Evolutionary conservation across 495 filamentous ascomycete genomes (phyloP).

Genomic region (Aspergillus steynii): DNA sequence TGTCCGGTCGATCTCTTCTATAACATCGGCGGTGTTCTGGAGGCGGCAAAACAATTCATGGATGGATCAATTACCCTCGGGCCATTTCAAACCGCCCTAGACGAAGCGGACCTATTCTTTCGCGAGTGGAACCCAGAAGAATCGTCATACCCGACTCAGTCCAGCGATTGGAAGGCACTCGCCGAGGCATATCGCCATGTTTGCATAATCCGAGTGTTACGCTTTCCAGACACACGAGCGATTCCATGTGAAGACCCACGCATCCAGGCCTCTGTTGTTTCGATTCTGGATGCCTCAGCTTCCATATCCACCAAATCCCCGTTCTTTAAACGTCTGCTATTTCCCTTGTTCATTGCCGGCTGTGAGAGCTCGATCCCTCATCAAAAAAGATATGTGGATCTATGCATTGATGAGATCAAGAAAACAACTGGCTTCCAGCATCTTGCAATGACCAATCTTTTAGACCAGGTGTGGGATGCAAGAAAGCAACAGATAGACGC

Average conservation of each 20-base stretch:
- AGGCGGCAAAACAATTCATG: conserved; percentile 3
- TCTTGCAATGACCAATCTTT: background rate
- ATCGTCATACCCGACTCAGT: background rate
- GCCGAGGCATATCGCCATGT: conserved; percentile 6
- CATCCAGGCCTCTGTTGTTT: background rate
- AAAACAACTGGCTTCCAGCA: conserved; percentile 9
- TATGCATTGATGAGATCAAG: conserved; percentile 13
- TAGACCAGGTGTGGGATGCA: background rate
- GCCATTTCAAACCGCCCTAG: background rate
- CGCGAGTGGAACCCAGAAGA: background rate
- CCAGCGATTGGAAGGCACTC: background rate
- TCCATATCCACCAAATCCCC: background rate
- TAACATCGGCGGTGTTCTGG: conserved; percentile 8
- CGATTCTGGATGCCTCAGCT: conserved; percentile 1
- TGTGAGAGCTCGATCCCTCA: conserved; percentile 7
- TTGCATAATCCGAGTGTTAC: conserved; percentile 1
- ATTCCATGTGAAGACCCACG: background rate
- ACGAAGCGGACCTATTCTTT: background rate
- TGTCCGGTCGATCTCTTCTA: conserved; percentile 10
- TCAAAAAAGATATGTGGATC: conserved; percentile 9
- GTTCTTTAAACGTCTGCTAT: conserved; percentile 1
- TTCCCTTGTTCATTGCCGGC: conserved; percentile 7
- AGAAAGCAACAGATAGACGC: background rate
- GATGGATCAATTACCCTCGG: background rate
- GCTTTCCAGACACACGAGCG: background rate